A percentile compares a stretch with the other conserved stretches of the same genome.
These are phyloP conservation scores for Bipolaris sorokiniana DNA, from an alignment of 2,329 filamentous ascomycete genomes.

Conservation along the genomic window DNA sequence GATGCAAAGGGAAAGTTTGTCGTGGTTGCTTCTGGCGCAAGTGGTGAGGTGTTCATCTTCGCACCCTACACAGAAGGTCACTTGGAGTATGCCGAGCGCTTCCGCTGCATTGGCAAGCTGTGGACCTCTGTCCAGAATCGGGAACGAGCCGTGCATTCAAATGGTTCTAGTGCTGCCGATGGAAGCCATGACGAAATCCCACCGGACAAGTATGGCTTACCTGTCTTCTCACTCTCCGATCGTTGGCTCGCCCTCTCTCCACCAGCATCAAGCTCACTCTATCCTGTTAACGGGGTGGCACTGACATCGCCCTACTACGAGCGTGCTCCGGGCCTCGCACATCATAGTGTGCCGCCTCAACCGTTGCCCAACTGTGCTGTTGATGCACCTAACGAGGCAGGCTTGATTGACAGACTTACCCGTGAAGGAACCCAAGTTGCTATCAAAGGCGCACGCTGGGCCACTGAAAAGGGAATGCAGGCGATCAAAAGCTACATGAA, in stretches of 20 bases:
- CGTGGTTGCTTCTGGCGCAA: conserved; percentile 77
- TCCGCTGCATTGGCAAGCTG: conserved; percentile 80
- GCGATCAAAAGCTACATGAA: conserved; percentile 85
- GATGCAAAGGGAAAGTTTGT: conserved; percentile 75
- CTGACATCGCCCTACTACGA: conserved; percentile 58
- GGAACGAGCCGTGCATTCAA: conserved; percentile 42
- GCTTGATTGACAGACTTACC: conserved; percentile 76
- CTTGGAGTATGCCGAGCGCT: conserved; percentile 46
- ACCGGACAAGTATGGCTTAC: conserved; percentile 58
- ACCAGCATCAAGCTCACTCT: conserved; percentile 71
- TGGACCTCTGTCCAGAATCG: conserved; percentile 82
- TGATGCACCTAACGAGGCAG: conserved; percentile 74
- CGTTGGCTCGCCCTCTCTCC: conserved; percentile 82
- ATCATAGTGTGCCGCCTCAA: conserved; percentile 71
- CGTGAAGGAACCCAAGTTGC: conserved; percentile 80
- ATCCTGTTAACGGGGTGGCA: conserved; percentile 70
- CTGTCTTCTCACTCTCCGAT: conserved; percentile 71
- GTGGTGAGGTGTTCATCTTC: conserved; percentile 86
- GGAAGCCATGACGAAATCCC: conserved; percentile 42
- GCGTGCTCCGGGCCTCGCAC: conserved; percentile 62
- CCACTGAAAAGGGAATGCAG: conserved; percentile 76
- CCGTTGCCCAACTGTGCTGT: conserved; percentile 70
- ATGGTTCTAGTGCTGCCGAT: conserved; percentile 46
- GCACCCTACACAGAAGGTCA: conserved; percentile 41
- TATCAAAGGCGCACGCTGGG: conserved; percentile 75